Evolutionary conservation across 169 alveolate genomes (phyloP).

Genomic region (Plasmodium cynomolgi): DNA sequence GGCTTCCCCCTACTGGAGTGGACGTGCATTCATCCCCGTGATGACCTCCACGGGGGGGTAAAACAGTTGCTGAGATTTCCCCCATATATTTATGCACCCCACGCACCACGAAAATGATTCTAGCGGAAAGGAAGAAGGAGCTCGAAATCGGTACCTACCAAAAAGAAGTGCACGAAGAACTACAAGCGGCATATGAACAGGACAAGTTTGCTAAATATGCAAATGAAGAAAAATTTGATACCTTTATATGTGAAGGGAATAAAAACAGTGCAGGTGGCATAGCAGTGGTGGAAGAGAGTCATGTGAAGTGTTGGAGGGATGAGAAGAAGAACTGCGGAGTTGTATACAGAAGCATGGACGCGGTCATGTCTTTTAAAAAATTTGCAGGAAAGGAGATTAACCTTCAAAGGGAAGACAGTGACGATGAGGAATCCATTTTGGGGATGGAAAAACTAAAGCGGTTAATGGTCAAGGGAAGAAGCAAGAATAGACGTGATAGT

Average conservation of each 20-base stretch:
- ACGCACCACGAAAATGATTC: neutral
- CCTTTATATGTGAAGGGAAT: conserved; percentile 28
- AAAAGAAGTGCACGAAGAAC: conserved; percentile 37
- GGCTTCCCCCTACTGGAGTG: neutral
- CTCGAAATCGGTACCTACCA: conserved; percentile 38
- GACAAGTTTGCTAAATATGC: conserved; percentile 34
- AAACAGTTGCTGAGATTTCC: neutral
- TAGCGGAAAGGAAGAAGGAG: conserved; percentile 25
- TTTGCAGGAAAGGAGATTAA: conserved; percentile 43
- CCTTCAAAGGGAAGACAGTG: neutral
- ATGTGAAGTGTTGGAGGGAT: neutral
- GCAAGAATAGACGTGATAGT: neutral
- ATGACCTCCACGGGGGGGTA: neutral
- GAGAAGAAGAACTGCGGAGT: conserved; percentile 9
- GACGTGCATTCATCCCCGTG: neutral
- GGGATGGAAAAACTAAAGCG: neutral
- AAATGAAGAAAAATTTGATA: conserved; percentile 48
- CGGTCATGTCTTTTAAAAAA: conserved; percentile 35
- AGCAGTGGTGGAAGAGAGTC: neutral
- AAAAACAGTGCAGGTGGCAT: neutral
- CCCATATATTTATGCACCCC: neutral
- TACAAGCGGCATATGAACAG: conserved; percentile 8
- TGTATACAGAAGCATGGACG: conserved; percentile 6
- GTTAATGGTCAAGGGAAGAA: neutral
- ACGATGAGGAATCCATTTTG: neutral